Evolutionary conservation across 345 rosid genomes (phyloP), one percentile per base, ranked within the genome.

Genomic region (Populus euphratica): DNA sequence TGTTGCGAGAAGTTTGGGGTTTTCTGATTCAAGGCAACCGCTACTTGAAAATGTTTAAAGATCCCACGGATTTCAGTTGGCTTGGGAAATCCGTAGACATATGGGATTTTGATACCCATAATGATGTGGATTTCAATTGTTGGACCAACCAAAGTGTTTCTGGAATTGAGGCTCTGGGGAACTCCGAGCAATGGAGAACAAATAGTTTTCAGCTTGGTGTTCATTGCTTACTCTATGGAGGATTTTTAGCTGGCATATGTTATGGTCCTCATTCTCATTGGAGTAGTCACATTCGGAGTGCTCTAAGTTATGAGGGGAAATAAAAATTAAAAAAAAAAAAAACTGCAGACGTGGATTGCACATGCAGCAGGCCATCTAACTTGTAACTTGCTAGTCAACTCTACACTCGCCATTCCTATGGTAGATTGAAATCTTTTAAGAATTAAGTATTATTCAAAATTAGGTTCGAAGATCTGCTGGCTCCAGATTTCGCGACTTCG

Each of bases 221-320:
- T 54, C 97, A 94, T 75, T 91, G 97, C 84, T 79, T 86, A 63
- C 76, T 82, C 1, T 92, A 85, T 52, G 93, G 93, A 47, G 80
- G 82, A 47, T 75, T 83, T 59, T 74, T 92, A 33, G 79, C 84
- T 8, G 75, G 81, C 39, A 68, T 87, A 73, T 91, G 92, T 80
- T 89, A 87, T 20, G 90, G 88, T 67, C 74, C 54, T 23, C 11
- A 20, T 76, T 72, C 80, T 8, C 73, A 64, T 50, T 65, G 62
- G 63, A 31, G 68, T 39, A 10, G 27, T 50, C 66, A 67, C 20
- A 67, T 84, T 65, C 38, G 25, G n/a, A 65, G 64, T 63, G 36
- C 68, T 56, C 31, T 79, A 44, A 10, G 17, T 62, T 8, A 50
- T 59, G 68, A 49, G 35, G 71, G 73, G n/a, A 39, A 70, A 66